A percentile compares a stretch with the other conserved stretches of the same genome.
Conservation (phyloP, 805 yeast genomes). For the Ascoidea tarda region DNA sequence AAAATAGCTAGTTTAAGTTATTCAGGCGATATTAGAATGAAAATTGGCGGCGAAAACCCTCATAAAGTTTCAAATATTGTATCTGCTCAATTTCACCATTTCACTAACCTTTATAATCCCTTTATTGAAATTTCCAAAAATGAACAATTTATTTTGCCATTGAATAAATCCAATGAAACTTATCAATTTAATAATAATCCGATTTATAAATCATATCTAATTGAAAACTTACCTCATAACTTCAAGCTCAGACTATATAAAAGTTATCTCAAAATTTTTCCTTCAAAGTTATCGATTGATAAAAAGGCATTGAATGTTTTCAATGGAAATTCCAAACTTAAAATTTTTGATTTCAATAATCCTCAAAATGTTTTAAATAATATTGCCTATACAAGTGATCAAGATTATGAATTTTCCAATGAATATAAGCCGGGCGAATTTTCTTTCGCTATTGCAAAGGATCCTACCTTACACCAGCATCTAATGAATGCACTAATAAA, state of each 20-base stretch:
- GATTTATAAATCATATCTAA: conserved; percentile 26
- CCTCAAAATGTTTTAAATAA: conserved; percentile 2
- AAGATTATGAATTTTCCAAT: conserved; percentile 2
- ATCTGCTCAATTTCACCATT: conserved; percentile 51
- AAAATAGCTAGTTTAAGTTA: conserved; percentile 74
- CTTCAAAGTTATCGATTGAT: background rate
- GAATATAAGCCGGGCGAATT: conserved; percentile 17
- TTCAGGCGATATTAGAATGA: conserved; percentile 80
- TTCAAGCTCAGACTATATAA: conserved; percentile 29
- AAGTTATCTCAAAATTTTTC: background rate
- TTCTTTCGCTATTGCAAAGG: conserved; percentile 27
- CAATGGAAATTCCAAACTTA: conserved; percentile 1
- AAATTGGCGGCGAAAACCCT: conserved; percentile 84
- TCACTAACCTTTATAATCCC: conserved; percentile 65
- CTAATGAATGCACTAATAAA: conserved; percentile 28
- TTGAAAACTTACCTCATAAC: conserved; percentile 30
- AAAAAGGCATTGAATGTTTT: background rate
- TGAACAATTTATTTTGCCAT: conserved; percentile 10
- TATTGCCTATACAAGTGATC: conserved; percentile 3
- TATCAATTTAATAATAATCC: conserved; percentile 17
- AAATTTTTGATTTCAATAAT: conserved; percentile 9
- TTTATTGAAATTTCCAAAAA: conserved; percentile 29
- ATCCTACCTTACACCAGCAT: conserved; percentile 21
- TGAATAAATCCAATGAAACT: conserved; percentile 10
- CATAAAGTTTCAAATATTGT: conserved; percentile 81